These are phyloP conservation scores for Lachnellula cervina DNA, from an alignment of 2,329 filamentous ascomycete genomes.

Conservation along the genomic window DNA sequence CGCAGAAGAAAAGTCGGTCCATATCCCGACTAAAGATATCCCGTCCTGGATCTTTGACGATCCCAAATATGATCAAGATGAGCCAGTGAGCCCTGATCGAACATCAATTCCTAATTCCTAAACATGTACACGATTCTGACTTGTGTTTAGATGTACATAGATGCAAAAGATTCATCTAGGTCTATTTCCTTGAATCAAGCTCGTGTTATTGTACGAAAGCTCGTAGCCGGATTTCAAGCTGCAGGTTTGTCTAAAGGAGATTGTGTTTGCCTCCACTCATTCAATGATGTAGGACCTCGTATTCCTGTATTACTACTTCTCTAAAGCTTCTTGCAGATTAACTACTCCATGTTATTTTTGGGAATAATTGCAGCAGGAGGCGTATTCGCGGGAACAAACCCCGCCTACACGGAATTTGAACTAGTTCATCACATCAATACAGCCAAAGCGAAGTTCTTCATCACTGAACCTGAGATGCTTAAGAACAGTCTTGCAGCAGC, in stretches of 20 bases:
- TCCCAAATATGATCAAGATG: constrained; percentile 19
- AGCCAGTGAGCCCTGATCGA: constrained; percentile 18
- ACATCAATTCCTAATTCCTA: not conserved
- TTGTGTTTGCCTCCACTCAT: constrained; percentile 28
- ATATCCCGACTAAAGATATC: constrained; percentile 23
- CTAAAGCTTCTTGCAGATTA: constrained; percentile 1
- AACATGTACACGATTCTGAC: not conserved
- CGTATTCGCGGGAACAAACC: constrained; percentile 26
- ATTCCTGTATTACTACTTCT: not conserved
- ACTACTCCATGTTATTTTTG: constrained; percentile 16
- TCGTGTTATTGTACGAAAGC: constrained; percentile 20
- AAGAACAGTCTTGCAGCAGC: constrained; percentile 17
- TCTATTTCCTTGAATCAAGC: constrained; percentile 26
- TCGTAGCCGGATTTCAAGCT: constrained; percentile 26
- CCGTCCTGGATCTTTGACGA: constrained; percentile 26
- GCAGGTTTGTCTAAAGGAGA: constrained; percentile 26
- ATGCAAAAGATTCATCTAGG: constrained; percentile 19
- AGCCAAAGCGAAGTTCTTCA: constrained; percentile 22
- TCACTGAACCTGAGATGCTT: constrained; percentile 25
- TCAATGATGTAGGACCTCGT: constrained; percentile 25
- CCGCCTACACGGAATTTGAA: constrained; percentile 27
- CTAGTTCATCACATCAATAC: constrained; percentile 28
- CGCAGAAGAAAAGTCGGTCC: constrained; percentile 8
- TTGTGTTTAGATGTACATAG: constrained; percentile 25
- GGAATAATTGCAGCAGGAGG: constrained; percentile 27